Base-by-base conservation (phyloP, 306 rosid species). In the Gleditsia sinensis region DNA sequence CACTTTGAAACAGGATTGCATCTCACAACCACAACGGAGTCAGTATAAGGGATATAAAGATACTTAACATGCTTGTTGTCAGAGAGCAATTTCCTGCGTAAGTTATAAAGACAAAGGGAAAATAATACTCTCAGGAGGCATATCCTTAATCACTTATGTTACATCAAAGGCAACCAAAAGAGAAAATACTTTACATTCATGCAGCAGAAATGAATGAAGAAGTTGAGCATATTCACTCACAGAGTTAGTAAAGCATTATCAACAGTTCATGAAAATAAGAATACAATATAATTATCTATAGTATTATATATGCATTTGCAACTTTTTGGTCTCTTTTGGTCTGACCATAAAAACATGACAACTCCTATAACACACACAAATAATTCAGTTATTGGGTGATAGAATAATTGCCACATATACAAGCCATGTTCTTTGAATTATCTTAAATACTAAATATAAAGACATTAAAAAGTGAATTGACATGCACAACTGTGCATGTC, bases 1-100 rank as follows among this genome's bases (percentile, higher is more conserved):
- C 96, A 88, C 85, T 90, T 92, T 58, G 97, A 94, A 51, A 94
- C 83, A 71, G 99, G 96, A 83, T 94, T 94, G 89, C 99, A 90
- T 60, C 75, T 86, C 82, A 94, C 97, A 57, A 94, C 91, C 83
- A 92, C 97, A 51, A 88, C 91, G 54, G 88, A 54, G 53, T 90
- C 91, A 0, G 96, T 88, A 75, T 90, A 94, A 13, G 97, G 97
- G 57, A 94, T 87, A 60, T 94, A 64, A 58, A 94, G 95, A 80
- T 90, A 94, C 82, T 92, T 94, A 72, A 94, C 89, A 80, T 94
- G 97, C 86, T 88, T 94, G 78, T 94, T 92, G 48, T 94, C 96
- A 43, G 93, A 82, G 32, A 94, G 85, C 73, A 87, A 78, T 73
- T 94, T 94, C 88, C 85, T 84, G 70, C 76, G 63, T 21, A 74